Evolutionary conservation across 352 stramenopile species (phyloP).

Genomic region (Aphanomyces stellatus): DNA sequence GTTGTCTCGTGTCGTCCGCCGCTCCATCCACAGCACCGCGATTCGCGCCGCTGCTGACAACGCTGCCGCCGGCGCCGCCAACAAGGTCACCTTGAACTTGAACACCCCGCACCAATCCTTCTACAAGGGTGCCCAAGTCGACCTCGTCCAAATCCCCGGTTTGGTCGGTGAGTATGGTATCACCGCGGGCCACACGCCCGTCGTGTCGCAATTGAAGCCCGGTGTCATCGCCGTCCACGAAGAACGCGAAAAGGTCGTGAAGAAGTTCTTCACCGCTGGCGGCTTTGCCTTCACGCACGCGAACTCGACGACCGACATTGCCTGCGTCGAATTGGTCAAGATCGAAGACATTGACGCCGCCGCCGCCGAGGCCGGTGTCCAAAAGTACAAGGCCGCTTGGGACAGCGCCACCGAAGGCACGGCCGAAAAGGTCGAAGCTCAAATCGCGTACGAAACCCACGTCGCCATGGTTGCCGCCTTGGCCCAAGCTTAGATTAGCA

Average conservation of each 20-base stretch:
- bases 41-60: slow-evolving; percentile 41
- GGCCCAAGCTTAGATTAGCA: slow-evolving; percentile 25
- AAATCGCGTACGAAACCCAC: slow-evolving; percentile 95
- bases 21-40: slow-evolving; percentile 54
- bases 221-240: slow-evolving; percentile 88
- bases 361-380: slow-evolving; percentile 82
- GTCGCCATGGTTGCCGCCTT: slow-evolving; percentile 88
- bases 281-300: slow-evolving; percentile 95
- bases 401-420: slow-evolving; percentile 75
- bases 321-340: slow-evolving; percentile 94
- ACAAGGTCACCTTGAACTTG: slow-evolving; percentile 81
- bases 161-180: slow-evolving; percentile 96
- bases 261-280: slow-evolving; percentile 97
- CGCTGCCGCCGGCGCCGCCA: slow-evolving; percentile 38
- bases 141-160: slow-evolving; percentile 92
- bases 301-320: slow-evolving; percentile 95
- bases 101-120: slow-evolving; percentile 75
- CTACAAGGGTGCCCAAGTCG: slow-evolving; percentile 75
- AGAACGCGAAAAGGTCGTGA: slow-evolving; percentile 74
- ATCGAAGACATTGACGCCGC: slow-evolving; percentile 93
- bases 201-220: slow-evolving; percentile 96
- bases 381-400: slow-evolving; percentile 86
- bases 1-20: slow-evolving; percentile 27
- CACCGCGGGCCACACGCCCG: slow-evolving; percentile 93
- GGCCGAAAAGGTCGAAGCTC: slow-evolving; percentile 87